These are phyloP conservation scores for Carallia brachiata DNA, from an alignment of 345 rosid genomes.

Conservation along the genomic window DNA sequence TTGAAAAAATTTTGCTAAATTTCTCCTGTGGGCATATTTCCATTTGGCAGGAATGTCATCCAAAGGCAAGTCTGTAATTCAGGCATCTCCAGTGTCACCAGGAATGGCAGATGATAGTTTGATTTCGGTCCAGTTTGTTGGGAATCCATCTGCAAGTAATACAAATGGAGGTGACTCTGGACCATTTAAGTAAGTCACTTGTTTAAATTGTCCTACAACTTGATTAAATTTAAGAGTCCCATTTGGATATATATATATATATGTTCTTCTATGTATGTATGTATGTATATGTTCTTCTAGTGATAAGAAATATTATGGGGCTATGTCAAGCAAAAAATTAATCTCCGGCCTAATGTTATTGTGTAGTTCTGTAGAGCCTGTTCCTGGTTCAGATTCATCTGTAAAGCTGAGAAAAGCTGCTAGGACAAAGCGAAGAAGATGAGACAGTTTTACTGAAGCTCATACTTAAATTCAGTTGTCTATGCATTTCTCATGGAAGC, in stretches of 20 bases:
- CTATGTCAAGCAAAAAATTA: not conserved
- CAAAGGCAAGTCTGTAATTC: slow-evolving; percentile 28
- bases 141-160: slow-evolving; percentile 43
- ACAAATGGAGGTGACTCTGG: slow-evolving; percentile 34
- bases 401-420: slow-evolving; percentile 26
- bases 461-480: not conserved
- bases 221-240: not conserved
- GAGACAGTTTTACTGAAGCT: not conserved
- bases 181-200: slow-evolving; percentile 42
- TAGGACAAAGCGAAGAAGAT: slow-evolving; percentile 26
- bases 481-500: slow-evolving; percentile 12
- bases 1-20: not conserved
- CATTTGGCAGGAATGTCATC: slow-evolving; percentile 64
- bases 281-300: not conserved
- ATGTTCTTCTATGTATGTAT: too few relatives aligned
- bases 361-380: slow-evolving; percentile 50
- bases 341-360: not conserved
- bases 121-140: slow-evolving; percentile 52
- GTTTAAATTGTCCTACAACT: not conserved
- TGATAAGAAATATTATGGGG: too few relatives aligned
- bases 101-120: slow-evolving; percentile 41
- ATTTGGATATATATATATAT: not conserved
- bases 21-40: not conserved
- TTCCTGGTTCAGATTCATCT: slow-evolving; percentile 44
- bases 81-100: slow-evolving; percentile 46